A percentile compares a stretch with the other conserved stretches of the same genome.
Conservation (phyloP, 164 flowering plant species). For the Magnolia sinica region DNA sequence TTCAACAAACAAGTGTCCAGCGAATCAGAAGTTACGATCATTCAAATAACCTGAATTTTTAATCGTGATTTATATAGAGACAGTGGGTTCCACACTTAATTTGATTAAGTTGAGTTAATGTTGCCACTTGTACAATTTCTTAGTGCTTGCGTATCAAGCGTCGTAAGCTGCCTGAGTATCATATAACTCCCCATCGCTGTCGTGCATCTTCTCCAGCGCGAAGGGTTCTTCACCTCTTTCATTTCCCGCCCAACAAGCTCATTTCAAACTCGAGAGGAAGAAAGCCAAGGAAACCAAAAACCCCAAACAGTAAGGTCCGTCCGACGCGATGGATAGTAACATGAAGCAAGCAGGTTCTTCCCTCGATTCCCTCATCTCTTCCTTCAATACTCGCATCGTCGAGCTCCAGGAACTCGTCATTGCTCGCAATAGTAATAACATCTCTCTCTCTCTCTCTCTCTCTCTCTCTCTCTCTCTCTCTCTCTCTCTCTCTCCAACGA, state of each 20-base stretch:
- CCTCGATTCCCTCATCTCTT: slow-evolving; percentile 59
- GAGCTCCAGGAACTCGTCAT: slow-evolving; percentile 87
- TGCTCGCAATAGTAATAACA: slow-evolving; percentile 73
- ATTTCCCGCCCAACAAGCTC: slow-evolving; percentile 19
- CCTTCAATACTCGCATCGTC: slow-evolving; percentile 67
- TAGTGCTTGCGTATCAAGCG: no score
- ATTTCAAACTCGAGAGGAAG: slow-evolving; percentile 5
- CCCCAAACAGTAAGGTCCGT: slow-evolving; percentile 8
- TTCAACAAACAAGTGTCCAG: no score
- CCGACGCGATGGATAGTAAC: slow-evolving; percentile 32
- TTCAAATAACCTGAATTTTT: no score
- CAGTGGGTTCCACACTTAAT: no score
- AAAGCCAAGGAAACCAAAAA: background rate
- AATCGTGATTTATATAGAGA: no score
- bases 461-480: background rate
- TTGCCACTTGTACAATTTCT: no score
- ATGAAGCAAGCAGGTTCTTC: slow-evolving; percentile 65
- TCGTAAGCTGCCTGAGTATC: no score
- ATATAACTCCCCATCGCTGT: no score
- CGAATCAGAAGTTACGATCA: no score
- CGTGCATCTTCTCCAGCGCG: no score
- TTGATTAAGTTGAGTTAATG: no score
- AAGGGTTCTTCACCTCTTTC: background rate
- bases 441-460: background rate
- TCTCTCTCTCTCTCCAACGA: background rate